phyloP scores from a whole-genome alignment of 2,329 filamentous ascomycete genomes.

The Incumbomyces lentus region DNA sequence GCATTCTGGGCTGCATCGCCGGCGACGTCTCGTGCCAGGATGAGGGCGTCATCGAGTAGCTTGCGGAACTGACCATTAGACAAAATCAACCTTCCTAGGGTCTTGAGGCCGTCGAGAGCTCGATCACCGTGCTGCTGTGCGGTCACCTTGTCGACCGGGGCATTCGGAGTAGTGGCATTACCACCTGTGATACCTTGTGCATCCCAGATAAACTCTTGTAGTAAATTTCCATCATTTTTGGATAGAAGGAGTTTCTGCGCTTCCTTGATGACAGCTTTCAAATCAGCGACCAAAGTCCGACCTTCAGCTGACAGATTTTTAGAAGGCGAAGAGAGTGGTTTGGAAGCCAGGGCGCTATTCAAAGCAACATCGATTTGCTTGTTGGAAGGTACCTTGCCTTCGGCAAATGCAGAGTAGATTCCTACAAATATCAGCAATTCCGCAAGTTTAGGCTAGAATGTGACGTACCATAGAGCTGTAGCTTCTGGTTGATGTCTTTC shows the following conservation, averaged over 20 bases:
- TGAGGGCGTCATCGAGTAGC: conserved; percentile 68
- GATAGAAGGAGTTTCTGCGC: conserved; percentile 75
- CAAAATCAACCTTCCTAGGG: conserved; percentile 76
- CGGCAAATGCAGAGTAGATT: conserved; percentile 58
- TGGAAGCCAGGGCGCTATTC: conserved; percentile 73
- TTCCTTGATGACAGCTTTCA: conserved; percentile 69
- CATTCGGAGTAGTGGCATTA: conserved; percentile 50
- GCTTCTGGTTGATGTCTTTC: conserved; percentile 75
- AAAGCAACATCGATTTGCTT: conserved; percentile 91
- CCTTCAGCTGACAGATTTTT: conserved; percentile 74
- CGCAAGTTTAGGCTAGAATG: conserved; percentile 45
- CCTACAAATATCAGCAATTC: conserved; percentile 16
- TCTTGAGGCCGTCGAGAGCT: conserved; percentile 74
- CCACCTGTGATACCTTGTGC: conserved; percentile 60
- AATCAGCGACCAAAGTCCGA: conserved; percentile 63
- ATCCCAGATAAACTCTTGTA: conserved; percentile 97
- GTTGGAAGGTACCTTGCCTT: conserved; percentile 88
- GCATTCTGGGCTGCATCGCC: conserved; percentile 78
- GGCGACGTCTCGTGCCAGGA: conserved; percentile 80
- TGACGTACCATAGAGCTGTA: conserved; percentile 68
- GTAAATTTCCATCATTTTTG: conserved; percentile 88
- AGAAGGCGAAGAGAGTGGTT: conserved; percentile 58
- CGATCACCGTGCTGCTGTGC: conserved; percentile 76
- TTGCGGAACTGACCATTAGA: conserved; percentile 96
- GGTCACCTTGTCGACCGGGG: conserved; percentile 62